Evolutionary conservation across 805 yeast species (phyloP), one percentile per base, ranked within the genome.

Genomic region (Yarrowia yakushimensis): DNA sequence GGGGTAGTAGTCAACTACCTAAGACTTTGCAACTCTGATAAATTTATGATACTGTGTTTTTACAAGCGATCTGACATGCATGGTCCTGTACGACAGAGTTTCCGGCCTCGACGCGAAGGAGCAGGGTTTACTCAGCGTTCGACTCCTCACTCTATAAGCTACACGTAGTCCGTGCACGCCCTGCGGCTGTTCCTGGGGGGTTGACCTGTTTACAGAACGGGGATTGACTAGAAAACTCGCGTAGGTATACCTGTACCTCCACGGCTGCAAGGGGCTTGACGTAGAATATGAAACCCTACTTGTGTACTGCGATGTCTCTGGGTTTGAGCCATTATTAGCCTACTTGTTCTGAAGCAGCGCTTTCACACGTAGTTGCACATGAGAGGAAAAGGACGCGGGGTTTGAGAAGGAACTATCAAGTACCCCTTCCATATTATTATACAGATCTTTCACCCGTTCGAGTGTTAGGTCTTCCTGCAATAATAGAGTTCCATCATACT

Each of bases 41-140:
- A 22, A 31, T 31, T 39, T n/a, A n/a, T n/a, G n/a, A n/a, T 31
- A 48, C 31, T 48, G 55, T 48, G 31, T 48, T 36, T 46, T 31
- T 48, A 15, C 37, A 31, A 48, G 39, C 37, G 55, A 48, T 48
- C 55, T 15, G 55, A 48, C 28, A 48, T 48, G 55, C 55, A 48
- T 31, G 22, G 10, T 31, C 39, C 55, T 33, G 55, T 48, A 17
- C 37, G 39, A 33, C 55, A 48, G 39, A 48, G 55, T 48, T 48
- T 31, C 54, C 36, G 17, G 18, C 23, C 18, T 25, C 23, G 52
- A 45, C 52, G 52, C 52, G 52, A 28, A 18, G 27, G 36, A 18
- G 13, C 18, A 18, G 34, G 25, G 52, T 30, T 45, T 45, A 36
- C 17, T 41, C n/a, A n/a, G n/a, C n/a, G n/a, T n/a, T n/a, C n/a